These are phyloP conservation scores for Amanita molliuscula DNA, from an alignment of 768 basidiomycete species.

Conservation along the genomic window DNA sequence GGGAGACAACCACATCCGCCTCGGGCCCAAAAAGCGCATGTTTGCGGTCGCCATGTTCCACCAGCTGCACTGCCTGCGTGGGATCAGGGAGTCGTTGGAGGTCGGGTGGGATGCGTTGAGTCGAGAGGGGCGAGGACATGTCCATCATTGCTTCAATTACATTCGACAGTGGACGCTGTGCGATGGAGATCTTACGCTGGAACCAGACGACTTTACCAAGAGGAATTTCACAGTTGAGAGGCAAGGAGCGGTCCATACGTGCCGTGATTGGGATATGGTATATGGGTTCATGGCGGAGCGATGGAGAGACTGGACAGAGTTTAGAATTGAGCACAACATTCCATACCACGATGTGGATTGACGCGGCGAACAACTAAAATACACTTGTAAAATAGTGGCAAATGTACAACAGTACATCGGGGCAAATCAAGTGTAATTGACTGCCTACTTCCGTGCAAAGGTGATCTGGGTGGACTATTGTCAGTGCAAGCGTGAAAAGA, in stretches of 20 bases:
- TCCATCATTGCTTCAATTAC: constrained; percentile 39
- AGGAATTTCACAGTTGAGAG: constrained; percentile 24
- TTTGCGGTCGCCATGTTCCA: constrained; percentile 33
- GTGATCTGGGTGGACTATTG: constrained; percentile 38
- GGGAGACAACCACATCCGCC: constrained; percentile 17
- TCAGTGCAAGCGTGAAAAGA: constrained; percentile 2
- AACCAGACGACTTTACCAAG: constrained; percentile 28
- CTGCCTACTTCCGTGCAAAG: constrained; percentile 58
- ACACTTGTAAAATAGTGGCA: background rate
- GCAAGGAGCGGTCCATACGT: constrained; percentile 27
- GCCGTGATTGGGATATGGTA: constrained; percentile 27
- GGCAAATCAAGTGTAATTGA: background rate
- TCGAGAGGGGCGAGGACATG: constrained; percentile 13
- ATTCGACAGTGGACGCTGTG: constrained; percentile 36
- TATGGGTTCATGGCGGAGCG: constrained; percentile 24
- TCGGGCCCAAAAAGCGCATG: constrained; percentile 19
- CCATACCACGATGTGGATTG: constrained; percentile 12
- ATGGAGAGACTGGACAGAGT: constrained; percentile 24
- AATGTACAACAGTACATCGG: background rate
- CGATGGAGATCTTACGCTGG: constrained; percentile 36
- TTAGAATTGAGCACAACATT: constrained; percentile 15
- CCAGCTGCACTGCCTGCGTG: constrained; percentile 35
- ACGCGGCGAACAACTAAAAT: background rate
- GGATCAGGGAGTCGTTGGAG: constrained; percentile 18
- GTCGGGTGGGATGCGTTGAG: constrained; percentile 12